phyloP scores from a whole-genome alignment of 73 alveolate species.

The Paramecium sexaurelia region DNA sequence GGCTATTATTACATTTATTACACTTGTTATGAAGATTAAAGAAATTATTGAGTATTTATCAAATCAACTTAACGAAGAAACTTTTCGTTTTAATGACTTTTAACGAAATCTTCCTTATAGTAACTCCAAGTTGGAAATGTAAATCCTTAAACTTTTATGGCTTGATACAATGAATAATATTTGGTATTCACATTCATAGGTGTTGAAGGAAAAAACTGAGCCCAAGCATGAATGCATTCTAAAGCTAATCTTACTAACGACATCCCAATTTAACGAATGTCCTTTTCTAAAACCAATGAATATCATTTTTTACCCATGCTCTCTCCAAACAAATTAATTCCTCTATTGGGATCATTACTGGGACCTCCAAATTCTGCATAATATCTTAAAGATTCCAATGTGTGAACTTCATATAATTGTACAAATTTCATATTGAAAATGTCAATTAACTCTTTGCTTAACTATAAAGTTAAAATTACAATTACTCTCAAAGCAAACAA shows the following conservation, averaged over 20 bases:
- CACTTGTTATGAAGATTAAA: not conserved
- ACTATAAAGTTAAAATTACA: not conserved
- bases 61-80: not conserved
- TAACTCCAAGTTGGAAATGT: not conserved
- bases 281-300: not conserved
- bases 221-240: not conserved
- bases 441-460: not conserved
- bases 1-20: not conserved
- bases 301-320: not conserved
- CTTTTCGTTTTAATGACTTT: not conserved
- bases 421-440: not conserved
- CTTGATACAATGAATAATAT: not conserved
- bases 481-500: slow-evolving; percentile 19
- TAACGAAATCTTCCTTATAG: not conserved
- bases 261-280: not conserved
- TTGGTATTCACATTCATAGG: not conserved
- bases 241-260: not conserved
- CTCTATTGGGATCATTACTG: not conserved
- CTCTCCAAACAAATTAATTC: not conserved
- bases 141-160: not conserved
- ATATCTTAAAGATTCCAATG: not conserved
- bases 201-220: not conserved
- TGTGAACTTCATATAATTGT: not conserved
- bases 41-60: no score
- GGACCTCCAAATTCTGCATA: not conserved